Conservation (phyloP, 345 rosid genomes). For the Pistacia integerrima region DNA sequence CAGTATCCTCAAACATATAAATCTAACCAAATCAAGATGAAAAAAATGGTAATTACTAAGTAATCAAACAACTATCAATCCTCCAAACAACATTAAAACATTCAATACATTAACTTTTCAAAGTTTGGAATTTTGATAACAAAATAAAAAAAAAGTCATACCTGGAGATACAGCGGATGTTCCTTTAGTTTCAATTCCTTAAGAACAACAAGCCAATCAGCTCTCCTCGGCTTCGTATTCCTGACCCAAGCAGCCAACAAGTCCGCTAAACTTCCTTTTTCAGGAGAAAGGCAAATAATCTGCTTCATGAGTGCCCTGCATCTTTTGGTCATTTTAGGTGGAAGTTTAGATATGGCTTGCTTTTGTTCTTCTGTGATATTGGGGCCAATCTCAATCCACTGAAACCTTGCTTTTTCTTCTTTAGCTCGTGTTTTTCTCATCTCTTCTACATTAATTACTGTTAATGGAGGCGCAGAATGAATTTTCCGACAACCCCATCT, state of each 20-base stretch:
- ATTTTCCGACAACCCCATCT: slow-evolving; percentile 18
- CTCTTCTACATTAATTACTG: slow-evolving; percentile 20
- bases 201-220: slow-evolving; percentile 81
- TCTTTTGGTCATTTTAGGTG: slow-evolving; percentile 62
- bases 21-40: background rate
- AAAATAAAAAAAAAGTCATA: slow-evolving; percentile 12
- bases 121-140: background rate
- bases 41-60: background rate
- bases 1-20: no score
- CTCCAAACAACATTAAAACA: background rate
- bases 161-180: slow-evolving; percentile 71
- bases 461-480: slow-evolving; percentile 21
- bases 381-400: slow-evolving; percentile 56
- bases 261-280: slow-evolving; percentile 43
- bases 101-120: background rate
- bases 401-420: slow-evolving; percentile 42
- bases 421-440: slow-evolving; percentile 17
- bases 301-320: slow-evolving; percentile 70
- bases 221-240: slow-evolving; percentile 72
- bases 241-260: slow-evolving; percentile 70
- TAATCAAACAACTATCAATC: background rate
- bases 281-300: slow-evolving; percentile 50
- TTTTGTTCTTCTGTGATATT: slow-evolving; percentile 49
- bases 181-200: slow-evolving; percentile 56
- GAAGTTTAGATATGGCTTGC: slow-evolving; percentile 52